phyloP scores from a whole-genome alignment of 2,329 filamentous ascomycete genomes.

The Penicillium digitatum region DNA sequence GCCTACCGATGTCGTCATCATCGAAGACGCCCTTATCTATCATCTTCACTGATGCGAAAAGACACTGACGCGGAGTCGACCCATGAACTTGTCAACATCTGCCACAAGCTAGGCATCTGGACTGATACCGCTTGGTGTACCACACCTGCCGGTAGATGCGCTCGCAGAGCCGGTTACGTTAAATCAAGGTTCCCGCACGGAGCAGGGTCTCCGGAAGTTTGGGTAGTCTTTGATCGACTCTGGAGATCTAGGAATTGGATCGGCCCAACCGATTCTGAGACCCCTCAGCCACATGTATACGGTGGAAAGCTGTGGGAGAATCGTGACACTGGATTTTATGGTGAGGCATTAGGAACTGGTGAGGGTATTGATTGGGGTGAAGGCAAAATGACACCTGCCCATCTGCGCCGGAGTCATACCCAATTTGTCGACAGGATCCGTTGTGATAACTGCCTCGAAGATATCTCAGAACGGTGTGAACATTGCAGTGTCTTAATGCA shows the following conservation, averaged over 20 bases:
- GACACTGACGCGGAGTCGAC: constrained; percentile 60
- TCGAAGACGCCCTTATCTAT: constrained; percentile 56
- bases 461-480: constrained; percentile 55
- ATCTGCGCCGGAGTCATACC: constrained; percentile 52
- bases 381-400: constrained; percentile 53
- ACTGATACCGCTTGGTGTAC: constrained; percentile 61
- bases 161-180: constrained; percentile 55
- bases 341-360: constrained; percentile 53
- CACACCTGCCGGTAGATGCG: constrained; percentile 55
- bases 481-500: constrained; percentile 61
- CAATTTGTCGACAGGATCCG: constrained; percentile 52
- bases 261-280: constrained; percentile 39
- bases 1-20: constrained; percentile 62
- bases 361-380: constrained; percentile 45
- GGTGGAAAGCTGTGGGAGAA: constrained; percentile 57
- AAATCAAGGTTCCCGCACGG: constrained; percentile 51
- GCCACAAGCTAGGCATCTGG: constrained; percentile 57
- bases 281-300: constrained; percentile 30
- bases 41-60: constrained; percentile 51
- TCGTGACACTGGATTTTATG: constrained; percentile 51
- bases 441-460: constrained; percentile 53
- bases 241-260: constrained; percentile 59
- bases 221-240: constrained; percentile 59
- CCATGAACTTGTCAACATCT: constrained; percentile 57
- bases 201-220: constrained; percentile 52